These are phyloP conservation scores for Salix udensis DNA, from an alignment of 345 rosid species.

Conservation along the genomic window DNA sequence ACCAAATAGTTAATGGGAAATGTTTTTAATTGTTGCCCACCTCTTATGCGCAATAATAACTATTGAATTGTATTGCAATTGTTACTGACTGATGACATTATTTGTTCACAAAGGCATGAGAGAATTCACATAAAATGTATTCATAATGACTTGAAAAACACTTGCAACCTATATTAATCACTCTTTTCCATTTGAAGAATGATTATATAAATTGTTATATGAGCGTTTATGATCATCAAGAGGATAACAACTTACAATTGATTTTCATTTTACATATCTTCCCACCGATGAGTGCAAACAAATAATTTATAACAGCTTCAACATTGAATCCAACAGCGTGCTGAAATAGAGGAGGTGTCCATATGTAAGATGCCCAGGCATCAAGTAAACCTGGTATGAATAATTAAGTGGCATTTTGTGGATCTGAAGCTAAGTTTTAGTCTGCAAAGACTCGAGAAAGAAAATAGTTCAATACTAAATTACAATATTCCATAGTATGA, in stretches of 20 bases:
- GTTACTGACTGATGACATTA: neutral
- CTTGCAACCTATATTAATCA: neutral
- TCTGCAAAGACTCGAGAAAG: neutral
- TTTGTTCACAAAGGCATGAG: neutral
- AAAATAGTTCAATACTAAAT: neutral
- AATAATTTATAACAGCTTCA: constrained; percentile 64
- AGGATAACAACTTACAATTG: constrained; percentile 55
- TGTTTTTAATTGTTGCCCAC: neutral
- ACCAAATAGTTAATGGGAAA: neutral
- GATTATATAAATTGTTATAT: neutral
- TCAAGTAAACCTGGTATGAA: neutral
- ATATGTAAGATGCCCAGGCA: constrained; percentile 2
- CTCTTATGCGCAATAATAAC: neutral
- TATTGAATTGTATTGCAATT: neutral
- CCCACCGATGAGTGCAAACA: constrained; percentile 62
- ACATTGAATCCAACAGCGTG: constrained; percentile 81
- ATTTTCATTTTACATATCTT: constrained; percentile 78
- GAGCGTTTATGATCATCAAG: neutral
- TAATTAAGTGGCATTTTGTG: too few species aligned
- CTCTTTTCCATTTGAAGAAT: neutral
- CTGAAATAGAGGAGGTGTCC: constrained; percentile 34
- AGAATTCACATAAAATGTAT: neutral
- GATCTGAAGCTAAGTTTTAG: too few species aligned
- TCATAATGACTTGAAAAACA: neutral
- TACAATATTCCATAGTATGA: too few species aligned